phyloP scores from a whole-genome alignment of 1,284 basidiomycete species.

The Rhodofomes roseus region DNA sequence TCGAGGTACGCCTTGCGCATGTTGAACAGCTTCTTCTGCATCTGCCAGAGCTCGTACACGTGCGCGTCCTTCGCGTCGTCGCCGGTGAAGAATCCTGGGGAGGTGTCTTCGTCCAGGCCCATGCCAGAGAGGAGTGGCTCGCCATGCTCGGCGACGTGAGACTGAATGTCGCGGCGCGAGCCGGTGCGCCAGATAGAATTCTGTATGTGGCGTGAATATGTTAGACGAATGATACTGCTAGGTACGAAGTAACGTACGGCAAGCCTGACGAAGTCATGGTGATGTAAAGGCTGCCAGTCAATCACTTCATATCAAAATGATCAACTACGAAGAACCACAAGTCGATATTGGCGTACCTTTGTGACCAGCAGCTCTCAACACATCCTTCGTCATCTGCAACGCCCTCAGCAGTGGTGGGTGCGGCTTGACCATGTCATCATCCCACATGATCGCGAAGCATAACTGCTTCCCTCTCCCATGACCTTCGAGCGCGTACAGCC shows the following conservation, averaged over 20 bases:
- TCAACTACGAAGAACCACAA: background rate
- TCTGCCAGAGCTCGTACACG: slow-evolving; percentile 40
- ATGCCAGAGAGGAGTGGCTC: slow-evolving; percentile 61
- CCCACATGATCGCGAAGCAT: slow-evolving; percentile 42
- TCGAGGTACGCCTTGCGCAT: slow-evolving; percentile 42
- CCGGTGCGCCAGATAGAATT: slow-evolving; percentile 18
- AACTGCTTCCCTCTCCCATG: slow-evolving; percentile 42
- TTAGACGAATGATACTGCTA: background rate
- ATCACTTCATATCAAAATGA: slow-evolving; percentile 1
- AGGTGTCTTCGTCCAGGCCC: slow-evolving; percentile 31
- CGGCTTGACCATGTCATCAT: slow-evolving; percentile 47
- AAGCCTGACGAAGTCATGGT: slow-evolving; percentile 43
- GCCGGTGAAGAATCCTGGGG: background rate
- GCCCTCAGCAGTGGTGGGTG: slow-evolving; percentile 50
- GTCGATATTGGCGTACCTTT: slow-evolving; percentile 25
- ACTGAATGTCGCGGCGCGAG: slow-evolving; percentile 6
- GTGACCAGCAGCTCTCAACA: slow-evolving; percentile 48
- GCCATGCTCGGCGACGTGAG: slow-evolving; percentile 34
- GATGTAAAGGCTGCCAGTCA: slow-evolving; percentile 37
- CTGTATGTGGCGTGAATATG: background rate
- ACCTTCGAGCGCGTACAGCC: slow-evolving; percentile 38
- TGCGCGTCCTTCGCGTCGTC: slow-evolving; percentile 6
- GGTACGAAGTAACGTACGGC: slow-evolving; percentile 30
- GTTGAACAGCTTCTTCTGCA: slow-evolving; percentile 35
- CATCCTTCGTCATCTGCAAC: slow-evolving; percentile 40